A percentile compares a stretch with the other conserved stretches of the same genome.
Conservation (phyloP, 331 rosid genomes). For the Cydonia oblonga region DNA sequence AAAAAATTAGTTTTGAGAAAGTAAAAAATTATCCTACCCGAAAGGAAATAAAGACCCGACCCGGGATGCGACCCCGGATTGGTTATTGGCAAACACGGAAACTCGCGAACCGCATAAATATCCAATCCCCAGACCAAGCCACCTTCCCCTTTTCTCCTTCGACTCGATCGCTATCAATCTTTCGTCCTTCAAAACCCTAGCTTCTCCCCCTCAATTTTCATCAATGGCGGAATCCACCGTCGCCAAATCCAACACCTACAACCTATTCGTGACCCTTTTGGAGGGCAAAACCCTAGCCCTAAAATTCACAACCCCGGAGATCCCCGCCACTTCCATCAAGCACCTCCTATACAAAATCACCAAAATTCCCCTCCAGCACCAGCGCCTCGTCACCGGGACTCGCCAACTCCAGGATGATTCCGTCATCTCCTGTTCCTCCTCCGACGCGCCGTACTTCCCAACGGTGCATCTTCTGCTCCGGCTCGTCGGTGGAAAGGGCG, state of each 20-base stretch:
- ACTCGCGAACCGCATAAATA: not conserved
- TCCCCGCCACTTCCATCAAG: constrained; percentile 37
- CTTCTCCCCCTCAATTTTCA: not conserved
- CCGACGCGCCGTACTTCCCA: constrained; percentile 32
- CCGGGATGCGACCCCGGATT: not conserved
- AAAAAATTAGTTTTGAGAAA: no score
- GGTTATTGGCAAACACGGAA: not conserved
- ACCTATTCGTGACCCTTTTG: constrained; percentile 67
- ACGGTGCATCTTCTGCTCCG: constrained; percentile 57
- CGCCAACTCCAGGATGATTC: constrained; percentile 41
- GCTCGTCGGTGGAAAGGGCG: constrained; percentile 87
- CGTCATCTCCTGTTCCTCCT: constrained; percentile 26
- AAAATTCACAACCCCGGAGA: constrained; percentile 37
- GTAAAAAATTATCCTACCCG: not conserved
- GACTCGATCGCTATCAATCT: not conserved
- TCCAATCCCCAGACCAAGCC: not conserved
- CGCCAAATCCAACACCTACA: constrained; percentile 19
- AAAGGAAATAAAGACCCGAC: not conserved
- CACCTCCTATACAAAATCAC: constrained; percentile 46
- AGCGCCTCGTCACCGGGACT: constrained; percentile 39
- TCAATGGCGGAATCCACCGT: constrained; percentile 32
- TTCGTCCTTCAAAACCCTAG: constrained; percentile 11
- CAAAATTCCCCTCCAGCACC: constrained; percentile 36
- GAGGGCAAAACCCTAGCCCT: constrained; percentile 80
- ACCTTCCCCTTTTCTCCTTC: not conserved